Evolutionary conservation across 2,329 filamentous ascomycete genomes (phyloP).

Genomic region (Cordyceps javanica): DNA sequence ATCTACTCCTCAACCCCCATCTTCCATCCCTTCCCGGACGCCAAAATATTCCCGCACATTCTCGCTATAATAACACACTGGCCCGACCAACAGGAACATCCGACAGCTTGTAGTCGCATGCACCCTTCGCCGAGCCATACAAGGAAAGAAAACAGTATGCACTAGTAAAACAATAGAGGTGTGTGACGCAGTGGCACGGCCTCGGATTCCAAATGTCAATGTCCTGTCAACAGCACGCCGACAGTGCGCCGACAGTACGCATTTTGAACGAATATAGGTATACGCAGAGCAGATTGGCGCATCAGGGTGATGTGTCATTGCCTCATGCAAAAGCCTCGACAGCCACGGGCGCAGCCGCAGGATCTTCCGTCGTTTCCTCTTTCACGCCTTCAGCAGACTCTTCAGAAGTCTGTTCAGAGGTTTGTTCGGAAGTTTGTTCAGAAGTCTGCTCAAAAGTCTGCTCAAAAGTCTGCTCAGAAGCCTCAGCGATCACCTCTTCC

Average conservation of each 20-base stretch:
- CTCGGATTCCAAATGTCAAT: background rate
- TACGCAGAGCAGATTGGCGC: background rate
- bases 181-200: background rate
- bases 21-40: background rate
- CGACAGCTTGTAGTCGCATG: background rate
- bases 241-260: background rate
- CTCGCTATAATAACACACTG: slow-evolving; percentile 9
- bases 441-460: no score
- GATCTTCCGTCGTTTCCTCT: background rate
- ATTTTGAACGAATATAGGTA: background rate
- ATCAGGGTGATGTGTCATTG: background rate
- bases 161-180: slow-evolving; percentile 2
- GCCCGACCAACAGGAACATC: background rate
- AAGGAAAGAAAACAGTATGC: background rate
- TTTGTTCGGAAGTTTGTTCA: no score
- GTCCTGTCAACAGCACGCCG: background rate
- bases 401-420: no score
- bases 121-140: background rate
- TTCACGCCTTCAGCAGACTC: background rate
- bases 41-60: slow-evolving; percentile 5
- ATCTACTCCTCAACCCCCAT: no score
- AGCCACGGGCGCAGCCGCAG: background rate
- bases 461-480: background rate
- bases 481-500: background rate
- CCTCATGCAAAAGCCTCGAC: background rate